Conservation (phyloP, 306 rosid species). For the Purshia tridentata region DNA sequence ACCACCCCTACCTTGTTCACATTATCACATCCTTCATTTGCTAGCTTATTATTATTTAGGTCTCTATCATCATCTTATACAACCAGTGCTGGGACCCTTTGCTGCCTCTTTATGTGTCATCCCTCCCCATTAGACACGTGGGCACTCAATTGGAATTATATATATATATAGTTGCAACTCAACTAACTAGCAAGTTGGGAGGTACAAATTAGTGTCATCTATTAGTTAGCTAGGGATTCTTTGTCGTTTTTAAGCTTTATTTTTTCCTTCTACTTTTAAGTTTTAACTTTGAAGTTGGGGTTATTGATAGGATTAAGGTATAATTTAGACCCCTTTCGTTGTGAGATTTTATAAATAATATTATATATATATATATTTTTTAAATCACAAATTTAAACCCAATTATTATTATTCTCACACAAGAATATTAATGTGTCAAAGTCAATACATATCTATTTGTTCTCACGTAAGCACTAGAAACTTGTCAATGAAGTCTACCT, state of each 20-base stretch:
- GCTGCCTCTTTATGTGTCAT: conserved; percentile 21
- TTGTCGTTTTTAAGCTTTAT: conserved; percentile 22
- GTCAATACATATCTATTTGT: conserved; percentile 51
- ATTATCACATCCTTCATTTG: conserved; percentile 4
- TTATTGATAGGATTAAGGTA: conserved; percentile 29
- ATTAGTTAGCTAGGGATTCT: conserved; percentile 11
- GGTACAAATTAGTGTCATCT: too few relatives aligned
- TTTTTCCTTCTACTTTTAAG: conserved; percentile 10
- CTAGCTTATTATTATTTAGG: conserved; percentile 31
- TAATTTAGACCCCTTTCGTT: too few relatives aligned
- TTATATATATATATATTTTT: conserved; percentile 25
- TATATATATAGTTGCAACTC: too few relatives aligned
- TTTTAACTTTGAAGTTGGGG: conserved; percentile 18
- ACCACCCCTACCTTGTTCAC: conserved; percentile 1
- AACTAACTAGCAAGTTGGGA: too few relatives aligned
- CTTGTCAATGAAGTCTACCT: conserved; percentile 41
- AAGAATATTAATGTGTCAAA: conserved; percentile 17
- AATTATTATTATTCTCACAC: conserved; percentile 36
- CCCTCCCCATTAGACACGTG: conserved; percentile 5
- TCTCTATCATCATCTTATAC: conserved; percentile 29
- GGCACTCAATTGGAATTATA: too few relatives aligned
- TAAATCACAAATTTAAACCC: conserved; percentile 40
- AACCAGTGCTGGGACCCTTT: conserved; percentile 42
- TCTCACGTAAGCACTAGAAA: conserved; percentile 13
- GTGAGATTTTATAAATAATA: too few relatives aligned